These are phyloP conservation scores for Amanita inopinata DNA, from an alignment of 768 basidiomycete species.

Conservation along the genomic window DNA sequence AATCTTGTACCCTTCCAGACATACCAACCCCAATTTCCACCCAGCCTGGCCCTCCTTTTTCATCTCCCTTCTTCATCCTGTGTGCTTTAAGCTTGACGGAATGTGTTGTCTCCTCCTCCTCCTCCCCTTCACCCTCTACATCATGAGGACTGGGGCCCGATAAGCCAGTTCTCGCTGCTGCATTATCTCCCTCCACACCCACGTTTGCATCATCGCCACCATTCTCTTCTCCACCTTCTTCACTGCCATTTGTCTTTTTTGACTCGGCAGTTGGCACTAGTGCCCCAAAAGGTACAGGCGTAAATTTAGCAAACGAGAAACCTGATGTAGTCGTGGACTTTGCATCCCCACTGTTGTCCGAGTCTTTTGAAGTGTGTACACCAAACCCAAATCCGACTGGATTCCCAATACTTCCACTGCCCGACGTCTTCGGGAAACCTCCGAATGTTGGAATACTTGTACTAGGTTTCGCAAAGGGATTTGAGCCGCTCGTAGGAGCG, in stretches of 20 bases:
- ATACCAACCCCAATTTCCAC: constrained; percentile 57
- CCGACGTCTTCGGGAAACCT: constrained; percentile 21
- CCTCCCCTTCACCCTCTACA: constrained; percentile 72
- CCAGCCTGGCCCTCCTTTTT: constrained; percentile 41
- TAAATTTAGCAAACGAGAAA: constrained; percentile 11
- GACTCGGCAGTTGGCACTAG: background rate
- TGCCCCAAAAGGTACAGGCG: constrained; percentile 1
- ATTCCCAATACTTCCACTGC: constrained; percentile 45
- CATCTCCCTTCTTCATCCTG: constrained; percentile 41
- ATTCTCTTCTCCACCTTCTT: constrained; percentile 16
- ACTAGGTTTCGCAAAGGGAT: constrained; percentile 9
- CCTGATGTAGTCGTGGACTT: constrained; percentile 8
- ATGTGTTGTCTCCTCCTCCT: constrained; percentile 63
- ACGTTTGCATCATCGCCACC: constrained; percentile 18
- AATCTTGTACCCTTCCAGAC: constrained; percentile 15
- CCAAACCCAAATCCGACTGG: constrained; percentile 57
- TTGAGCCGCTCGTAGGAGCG: constrained; percentile 10
- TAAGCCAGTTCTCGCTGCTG: constrained; percentile 32
- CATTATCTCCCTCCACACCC: constrained; percentile 21
- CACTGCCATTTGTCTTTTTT: constrained; percentile 12
- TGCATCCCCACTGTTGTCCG: constrained; percentile 20
- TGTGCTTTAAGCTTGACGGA: constrained; percentile 52
- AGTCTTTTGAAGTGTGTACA: constrained; percentile 13
- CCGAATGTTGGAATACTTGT: constrained; percentile 20
- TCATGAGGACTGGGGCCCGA: constrained; percentile 36